Evolutionary conservation across 164 flowering plant genomes (phyloP).

Genomic region (Kingdonia uniflora): DNA sequence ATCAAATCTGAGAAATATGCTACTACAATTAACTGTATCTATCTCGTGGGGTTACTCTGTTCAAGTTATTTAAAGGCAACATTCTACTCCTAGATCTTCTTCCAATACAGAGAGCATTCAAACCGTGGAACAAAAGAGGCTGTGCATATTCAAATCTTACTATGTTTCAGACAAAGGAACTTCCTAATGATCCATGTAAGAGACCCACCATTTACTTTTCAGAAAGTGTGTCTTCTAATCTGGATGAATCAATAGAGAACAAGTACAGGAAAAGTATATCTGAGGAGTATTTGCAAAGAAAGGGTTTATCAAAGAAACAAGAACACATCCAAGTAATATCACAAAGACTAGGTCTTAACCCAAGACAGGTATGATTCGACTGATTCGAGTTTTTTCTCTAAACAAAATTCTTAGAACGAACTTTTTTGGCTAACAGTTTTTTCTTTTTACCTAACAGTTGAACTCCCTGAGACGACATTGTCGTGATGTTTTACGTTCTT

Average conservation of each 20-base stretch:
- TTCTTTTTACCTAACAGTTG: slow-evolving; percentile 19
- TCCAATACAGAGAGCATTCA: slow-evolving; percentile 40
- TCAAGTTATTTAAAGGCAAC: slow-evolving; percentile 55
- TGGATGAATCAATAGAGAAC: slow-evolving; percentile 21
- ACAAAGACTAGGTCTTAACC: slow-evolving; percentile 27
- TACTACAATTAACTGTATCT: slow-evolving; percentile 50
- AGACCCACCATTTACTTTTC: slow-evolving; percentile 43
- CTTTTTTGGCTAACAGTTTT: too few species aligned
- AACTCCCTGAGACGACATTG: slow-evolving; percentile 68
- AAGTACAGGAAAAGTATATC: slow-evolving; percentile 27
- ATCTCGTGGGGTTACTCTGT: slow-evolving; percentile 76
- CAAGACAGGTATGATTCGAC: slow-evolving; percentile 35
- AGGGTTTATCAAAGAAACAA: slow-evolving; percentile 16
- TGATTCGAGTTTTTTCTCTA: neutral
- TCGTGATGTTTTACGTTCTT: slow-evolving; percentile 38
- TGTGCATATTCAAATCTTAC: slow-evolving; percentile 17
- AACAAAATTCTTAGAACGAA: neutral
- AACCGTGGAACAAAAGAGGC: slow-evolving; percentile 45
- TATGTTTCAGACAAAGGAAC: slow-evolving; percentile 51
- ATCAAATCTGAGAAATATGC: too few species aligned
- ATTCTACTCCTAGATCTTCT: slow-evolving; percentile 51
- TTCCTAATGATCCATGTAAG: slow-evolving; percentile 51
- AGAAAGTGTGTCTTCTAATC: slow-evolving; percentile 26
- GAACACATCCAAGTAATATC: slow-evolving; percentile 36
- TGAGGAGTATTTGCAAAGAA: slow-evolving; percentile 20